Conservation (phyloP, 345 rosid species). For the Pugionium dolabratum region DNA sequence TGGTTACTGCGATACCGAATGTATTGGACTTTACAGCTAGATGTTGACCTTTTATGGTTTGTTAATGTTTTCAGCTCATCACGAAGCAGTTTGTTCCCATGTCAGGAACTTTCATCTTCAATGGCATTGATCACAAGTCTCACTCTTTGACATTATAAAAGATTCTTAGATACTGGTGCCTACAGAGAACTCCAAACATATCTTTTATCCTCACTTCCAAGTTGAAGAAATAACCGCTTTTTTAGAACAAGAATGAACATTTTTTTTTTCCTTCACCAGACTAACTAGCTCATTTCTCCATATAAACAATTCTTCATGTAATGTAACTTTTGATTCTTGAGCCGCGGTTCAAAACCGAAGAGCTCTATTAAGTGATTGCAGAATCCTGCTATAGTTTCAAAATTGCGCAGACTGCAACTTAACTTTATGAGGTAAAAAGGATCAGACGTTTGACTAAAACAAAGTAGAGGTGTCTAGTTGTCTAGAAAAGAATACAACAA, state of each 20-base stretch:
- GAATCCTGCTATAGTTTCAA: conserved; percentile 11
- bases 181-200: conserved; percentile 4
- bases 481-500: conserved; percentile 26
- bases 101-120: conserved; percentile 78
- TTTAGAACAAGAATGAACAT: conserved; percentile 1
- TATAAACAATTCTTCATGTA: conserved; percentile 22
- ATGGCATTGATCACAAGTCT: conserved; percentile 92
- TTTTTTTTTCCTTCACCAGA: not conserved
- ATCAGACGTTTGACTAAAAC: not conserved
- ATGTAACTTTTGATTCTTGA: conserved; percentile 29
- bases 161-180: conserved; percentile 31
- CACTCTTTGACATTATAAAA: conserved; percentile 58
- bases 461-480: not conserved
- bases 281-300: conserved; percentile 19
- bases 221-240: not conserved
- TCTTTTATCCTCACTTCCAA: not conserved
- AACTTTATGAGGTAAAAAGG: not conserved
- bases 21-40: conserved; percentile 2
- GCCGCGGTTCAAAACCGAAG: conserved; percentile 41
- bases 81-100: conserved; percentile 90
- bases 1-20: not conserved
- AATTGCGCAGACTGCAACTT: not conserved
- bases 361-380: conserved; percentile 23
- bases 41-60: conserved; percentile 8
- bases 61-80: conserved; percentile 58